Evolutionary conservation across 176 grass and related monocot species (phyloP).

Genomic region (Rhynchospora pubera): DNA sequence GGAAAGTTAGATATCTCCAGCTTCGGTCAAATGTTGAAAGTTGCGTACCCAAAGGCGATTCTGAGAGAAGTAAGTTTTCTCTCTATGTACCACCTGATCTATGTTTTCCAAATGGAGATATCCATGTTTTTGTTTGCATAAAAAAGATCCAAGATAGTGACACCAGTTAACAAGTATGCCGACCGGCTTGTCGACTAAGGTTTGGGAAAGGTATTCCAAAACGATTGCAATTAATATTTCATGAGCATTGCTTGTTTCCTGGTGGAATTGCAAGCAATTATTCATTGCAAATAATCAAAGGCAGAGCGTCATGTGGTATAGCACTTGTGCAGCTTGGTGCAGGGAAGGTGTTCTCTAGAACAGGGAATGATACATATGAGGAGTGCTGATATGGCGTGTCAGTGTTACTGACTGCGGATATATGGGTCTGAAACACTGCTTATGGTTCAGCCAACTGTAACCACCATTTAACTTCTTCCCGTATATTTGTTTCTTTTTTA

Average conservation of each 20-base stretch:
- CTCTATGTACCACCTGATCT: neutral
- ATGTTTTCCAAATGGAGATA: neutral
- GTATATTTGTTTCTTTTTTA: too few species aligned
- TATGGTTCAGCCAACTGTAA: too few species aligned
- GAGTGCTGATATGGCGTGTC: too few species aligned
- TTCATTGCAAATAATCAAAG: neutral
- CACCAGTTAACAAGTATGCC: neutral
- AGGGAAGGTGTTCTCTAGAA: too few species aligned
- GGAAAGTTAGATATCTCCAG: constrained; percentile 6
- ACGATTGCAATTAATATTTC: neutral
- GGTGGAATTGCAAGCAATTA: neutral
- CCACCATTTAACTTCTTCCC: too few species aligned
- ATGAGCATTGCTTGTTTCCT: neutral
- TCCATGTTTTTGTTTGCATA: constrained; percentile 4
- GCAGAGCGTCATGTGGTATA: neutral
- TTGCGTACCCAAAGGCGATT: neutral
- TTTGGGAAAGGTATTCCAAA: neutral
- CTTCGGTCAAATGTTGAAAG: constrained; percentile 7
- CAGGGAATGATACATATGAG: too few species aligned
- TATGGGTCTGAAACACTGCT: too few species aligned
- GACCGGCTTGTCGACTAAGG: neutral
- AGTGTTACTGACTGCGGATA: too few species aligned
- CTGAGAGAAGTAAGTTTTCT: neutral
- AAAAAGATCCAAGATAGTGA: neutral
- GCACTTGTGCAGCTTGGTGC: neutral